A percentile compares a stretch with the other conserved stretches of the same genome.
These are phyloP conservation scores for Astragalus glycyphyllos DNA, from an alignment of 306 rosid species.

Conservation along the genomic window DNA sequence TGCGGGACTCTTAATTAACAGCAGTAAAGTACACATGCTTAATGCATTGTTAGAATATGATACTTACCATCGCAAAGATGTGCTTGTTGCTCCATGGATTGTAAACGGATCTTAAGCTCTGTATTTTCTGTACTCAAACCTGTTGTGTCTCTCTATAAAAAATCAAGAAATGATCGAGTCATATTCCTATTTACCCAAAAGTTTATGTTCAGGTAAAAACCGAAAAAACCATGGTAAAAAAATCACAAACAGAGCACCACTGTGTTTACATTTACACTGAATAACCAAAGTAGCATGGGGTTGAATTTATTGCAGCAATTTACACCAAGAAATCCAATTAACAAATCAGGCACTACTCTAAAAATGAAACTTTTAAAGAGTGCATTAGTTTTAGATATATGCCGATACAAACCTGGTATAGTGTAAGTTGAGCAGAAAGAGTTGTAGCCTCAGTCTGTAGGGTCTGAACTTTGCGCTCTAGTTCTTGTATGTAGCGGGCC, in stretches of 20 bases:
- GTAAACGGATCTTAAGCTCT: conserved; percentile 93
- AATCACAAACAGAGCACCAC: conserved; percentile 22
- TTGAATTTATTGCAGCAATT: conserved; percentile 5
- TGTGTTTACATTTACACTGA: background rate
- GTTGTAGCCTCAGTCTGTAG: conserved; percentile 97
- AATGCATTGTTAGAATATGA: no score
- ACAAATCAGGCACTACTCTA: conserved; percentile 1
- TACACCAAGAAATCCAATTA: conserved; percentile 19
- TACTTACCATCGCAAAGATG: conserved; percentile 85
- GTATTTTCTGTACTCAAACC: conserved; percentile 87
- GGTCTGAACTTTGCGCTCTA: conserved; percentile 92
- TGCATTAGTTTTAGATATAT: background rate
- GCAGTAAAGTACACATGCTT: conserved; percentile 6
- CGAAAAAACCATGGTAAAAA: conserved; percentile 26
- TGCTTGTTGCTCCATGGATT: conserved; percentile 99
- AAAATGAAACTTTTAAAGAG: conserved; percentile 15
- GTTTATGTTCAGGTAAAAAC: conserved; percentile 15
- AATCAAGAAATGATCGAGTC: conserved; percentile 33
- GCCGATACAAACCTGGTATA: conserved; percentile 75
- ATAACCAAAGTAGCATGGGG: background rate
- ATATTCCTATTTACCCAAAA: conserved; percentile 32
- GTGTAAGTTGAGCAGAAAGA: conserved; percentile 85
- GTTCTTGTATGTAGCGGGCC: conserved; percentile 88
- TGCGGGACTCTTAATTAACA: no score
- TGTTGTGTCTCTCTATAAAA: conserved; percentile 77